phyloP scores from a whole-genome alignment of 164 flowering plant genomes.

The Tetracentron sinense region DNA sequence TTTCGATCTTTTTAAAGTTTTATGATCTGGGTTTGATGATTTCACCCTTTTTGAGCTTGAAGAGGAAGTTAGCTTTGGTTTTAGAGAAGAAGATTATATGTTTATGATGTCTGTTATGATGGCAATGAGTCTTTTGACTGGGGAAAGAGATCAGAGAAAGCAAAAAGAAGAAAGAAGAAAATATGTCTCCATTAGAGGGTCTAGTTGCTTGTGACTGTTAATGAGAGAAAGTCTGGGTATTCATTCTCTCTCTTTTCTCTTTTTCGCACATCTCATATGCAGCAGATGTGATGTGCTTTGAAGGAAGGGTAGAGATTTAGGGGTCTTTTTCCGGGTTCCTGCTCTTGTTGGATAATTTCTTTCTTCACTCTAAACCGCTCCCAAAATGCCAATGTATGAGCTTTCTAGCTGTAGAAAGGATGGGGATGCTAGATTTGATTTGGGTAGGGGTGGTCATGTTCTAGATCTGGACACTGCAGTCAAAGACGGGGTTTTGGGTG shows the following conservation, averaged over 20 bases:
- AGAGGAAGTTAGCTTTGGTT: slow-evolving; percentile 33
- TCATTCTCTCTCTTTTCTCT: slow-evolving; percentile 9
- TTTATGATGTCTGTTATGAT: slow-evolving; percentile 32
- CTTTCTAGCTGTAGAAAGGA: slow-evolving; percentile 26
- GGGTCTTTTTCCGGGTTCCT: slow-evolving; percentile 8
- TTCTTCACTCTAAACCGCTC: slow-evolving; percentile 1
- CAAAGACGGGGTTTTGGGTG: slow-evolving; percentile 52
- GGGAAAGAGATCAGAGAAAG: slow-evolving; percentile 30
- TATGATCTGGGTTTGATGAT: slow-evolving; percentile 32
- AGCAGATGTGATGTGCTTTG: slow-evolving; percentile 18
- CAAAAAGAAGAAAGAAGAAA: slow-evolving; percentile 17
- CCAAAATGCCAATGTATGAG: slow-evolving; percentile 46
- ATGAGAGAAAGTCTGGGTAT: slow-evolving; percentile 11
- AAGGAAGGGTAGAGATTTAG: slow-evolving; percentile 7
- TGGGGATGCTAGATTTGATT: slow-evolving; percentile 30
- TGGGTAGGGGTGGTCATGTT: slow-evolving; percentile 40
- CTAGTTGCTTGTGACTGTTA: slow-evolving; percentile 26
- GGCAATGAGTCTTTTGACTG: slow-evolving; percentile 45
- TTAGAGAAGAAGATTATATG: slow-evolving; percentile 30
- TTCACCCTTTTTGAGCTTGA: slow-evolving; percentile 39
- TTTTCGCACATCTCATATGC: slow-evolving; percentile 31
- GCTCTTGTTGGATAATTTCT: slow-evolving; percentile 6
- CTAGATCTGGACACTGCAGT: slow-evolving; percentile 52
- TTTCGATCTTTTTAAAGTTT: neutral
- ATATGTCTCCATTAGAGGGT: slow-evolving; percentile 39